Conservation (phyloP, 805 yeast species). For the Starmera dryadoides region DNA sequence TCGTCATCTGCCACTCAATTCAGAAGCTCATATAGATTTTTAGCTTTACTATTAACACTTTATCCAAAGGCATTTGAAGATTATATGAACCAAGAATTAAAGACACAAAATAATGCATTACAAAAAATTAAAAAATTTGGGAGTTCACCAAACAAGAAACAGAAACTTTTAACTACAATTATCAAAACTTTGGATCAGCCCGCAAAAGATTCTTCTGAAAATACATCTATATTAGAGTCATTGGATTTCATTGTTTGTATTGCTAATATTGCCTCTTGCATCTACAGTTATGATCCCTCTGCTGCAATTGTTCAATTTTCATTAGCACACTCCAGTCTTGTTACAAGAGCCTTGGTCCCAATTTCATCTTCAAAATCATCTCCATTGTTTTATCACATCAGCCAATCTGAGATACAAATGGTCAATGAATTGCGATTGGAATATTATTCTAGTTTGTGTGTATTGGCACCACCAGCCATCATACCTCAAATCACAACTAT, state of each 20-base stretch:
- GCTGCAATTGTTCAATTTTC: constrained; percentile 24
- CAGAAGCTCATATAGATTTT: constrained; percentile 23
- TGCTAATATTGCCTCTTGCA: constrained; percentile 25
- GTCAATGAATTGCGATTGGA: constrained; percentile 22
- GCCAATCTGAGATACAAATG: constrained; percentile 13
- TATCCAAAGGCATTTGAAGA: constrained; percentile 24
- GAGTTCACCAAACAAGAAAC: constrained; percentile 13
- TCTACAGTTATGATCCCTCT: constrained; percentile 17
- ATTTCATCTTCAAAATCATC: constrained; percentile 10
- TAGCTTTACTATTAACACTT: constrained; percentile 26
- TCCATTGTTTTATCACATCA: constrained; percentile 9
- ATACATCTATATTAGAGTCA: constrained; percentile 16
- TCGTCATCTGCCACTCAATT: constrained; percentile 13
- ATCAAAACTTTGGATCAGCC: constrained; percentile 13
- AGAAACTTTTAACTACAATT: constrained; percentile 13
- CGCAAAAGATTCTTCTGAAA: constrained; percentile 15
- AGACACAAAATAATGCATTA: constrained; percentile 10
- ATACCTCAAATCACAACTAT: constrained; percentile 13
- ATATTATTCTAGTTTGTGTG: constrained; percentile 19
- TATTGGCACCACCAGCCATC: constrained; percentile 11
- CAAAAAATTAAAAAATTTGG: constrained; percentile 16
- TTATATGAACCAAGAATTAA: constrained; percentile 12
- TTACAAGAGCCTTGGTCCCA: constrained; percentile 16
- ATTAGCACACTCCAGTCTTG: constrained; percentile 8
- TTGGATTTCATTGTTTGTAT: constrained; percentile 25